Evolutionary conservation across 2,329 filamentous ascomycete species (phyloP), one percentile per base, ranked within the genome.

Genomic region (Bipolaris oryzae): DNA sequence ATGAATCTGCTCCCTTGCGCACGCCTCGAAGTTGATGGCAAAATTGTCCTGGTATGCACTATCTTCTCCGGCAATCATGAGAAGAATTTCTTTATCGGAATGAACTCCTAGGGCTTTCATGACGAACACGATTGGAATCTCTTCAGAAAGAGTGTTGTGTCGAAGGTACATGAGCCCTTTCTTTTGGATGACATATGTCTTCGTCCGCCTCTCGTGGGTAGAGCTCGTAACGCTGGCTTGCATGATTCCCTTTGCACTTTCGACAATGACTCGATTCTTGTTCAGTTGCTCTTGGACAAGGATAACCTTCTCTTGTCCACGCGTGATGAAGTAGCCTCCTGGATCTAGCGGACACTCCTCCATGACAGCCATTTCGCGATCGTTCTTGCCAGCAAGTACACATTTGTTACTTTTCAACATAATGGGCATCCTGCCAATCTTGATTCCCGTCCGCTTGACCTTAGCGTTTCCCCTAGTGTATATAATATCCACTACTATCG

Each of bases 221-320:
- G 95, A 97, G 86, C 93, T 75, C 13, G 72, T 99, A 28, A 98
- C 95, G 1, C 95, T 98, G 35, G 96, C 95, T 66, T 94, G 91
- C 54, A 98, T 94, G 62, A 96, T 88, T 58, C 90, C 90, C 78
- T 97, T 98, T 79, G 96, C 96, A 53, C 91, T 89, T 78, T 99
- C 96, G 15, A 99, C 94, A 74, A 99, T 97, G 70, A 99, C 91
- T 80, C 95, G 88, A 78, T 99, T 99, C 84, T 99, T 99, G 84
- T 95, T 99, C 73, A 99, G 81, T 79, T 99, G 95, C 74, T 99
- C 96, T 77, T 99, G 95, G 13, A 99, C 96, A 41, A 99, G 81
- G 72, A 99, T 99, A 67, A 99, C 95, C 81, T 99, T 99, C 76
- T 99, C 95, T 18, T 96, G 97, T 44, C 95, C 95, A 69, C 94